Evolutionary conservation across 192 early-diverging fungal species (phyloP).

Genomic region (Coemansia javaensis): DNA sequence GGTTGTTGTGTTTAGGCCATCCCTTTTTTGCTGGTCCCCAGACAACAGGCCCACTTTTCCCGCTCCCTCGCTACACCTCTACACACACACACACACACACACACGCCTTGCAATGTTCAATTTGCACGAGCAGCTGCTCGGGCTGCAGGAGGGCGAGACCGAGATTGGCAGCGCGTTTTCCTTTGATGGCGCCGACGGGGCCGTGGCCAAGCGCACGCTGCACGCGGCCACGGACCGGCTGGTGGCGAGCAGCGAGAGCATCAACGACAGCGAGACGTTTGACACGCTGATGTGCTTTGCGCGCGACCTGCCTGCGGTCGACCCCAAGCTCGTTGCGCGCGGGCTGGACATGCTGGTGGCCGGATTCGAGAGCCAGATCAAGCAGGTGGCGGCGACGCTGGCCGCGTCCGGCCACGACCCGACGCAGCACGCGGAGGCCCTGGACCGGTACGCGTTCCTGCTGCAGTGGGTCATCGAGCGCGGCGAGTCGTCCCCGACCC

Average conservation of each 20-base stretch:
- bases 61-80: too few species aligned
- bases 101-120: constrained; percentile 32
- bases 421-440: constrained; percentile 55
- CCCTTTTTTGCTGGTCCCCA: neutral
- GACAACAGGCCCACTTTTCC: too few species aligned
- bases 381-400: constrained; percentile 57
- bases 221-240: constrained; percentile 53
- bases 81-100: neutral
- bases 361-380: constrained; percentile 64
- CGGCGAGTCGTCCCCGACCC: constrained; percentile 57
- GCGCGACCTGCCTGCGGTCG: constrained; percentile 43
- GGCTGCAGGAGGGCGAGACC: constrained; percentile 55
- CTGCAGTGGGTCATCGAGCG: constrained; percentile 74
- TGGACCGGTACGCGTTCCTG: constrained; percentile 82
- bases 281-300: constrained; percentile 37
- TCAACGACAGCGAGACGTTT: constrained; percentile 26
- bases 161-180: constrained; percentile 37
- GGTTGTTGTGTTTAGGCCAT: too few species aligned
- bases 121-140: constrained; percentile 58
- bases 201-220: constrained; percentile 45
- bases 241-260: constrained; percentile 32
- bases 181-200: constrained; percentile 30
- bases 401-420: constrained; percentile 64
- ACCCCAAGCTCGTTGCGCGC: constrained; percentile 50
- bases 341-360: constrained; percentile 68